These are phyloP conservation scores for Cercophora scortea DNA, from an alignment of 495 filamentous ascomycete genomes.

Conservation along the genomic window DNA sequence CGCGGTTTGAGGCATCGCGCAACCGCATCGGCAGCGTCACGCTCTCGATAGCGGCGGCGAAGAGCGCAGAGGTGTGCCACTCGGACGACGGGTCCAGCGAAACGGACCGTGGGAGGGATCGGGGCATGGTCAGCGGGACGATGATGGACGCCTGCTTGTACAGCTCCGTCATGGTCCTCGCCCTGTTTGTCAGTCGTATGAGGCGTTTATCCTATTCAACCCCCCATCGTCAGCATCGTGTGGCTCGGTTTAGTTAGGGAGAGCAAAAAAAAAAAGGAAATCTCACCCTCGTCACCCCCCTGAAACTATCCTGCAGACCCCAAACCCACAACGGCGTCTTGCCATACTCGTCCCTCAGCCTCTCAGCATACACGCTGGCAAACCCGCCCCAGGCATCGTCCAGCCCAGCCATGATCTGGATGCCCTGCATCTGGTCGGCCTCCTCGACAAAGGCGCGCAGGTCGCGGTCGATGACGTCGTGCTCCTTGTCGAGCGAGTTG, in stretches of 20 bases:
- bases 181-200: slow-evolving; percentile 55
- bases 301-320: slow-evolving; percentile 52
- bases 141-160: slow-evolving; percentile 68
- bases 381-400: slow-evolving; percentile 97
- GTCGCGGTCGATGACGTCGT: slow-evolving; percentile 83
- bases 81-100: slow-evolving; percentile 54
- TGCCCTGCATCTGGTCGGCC: slow-evolving; percentile 81
- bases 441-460: slow-evolving; percentile 82
- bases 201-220: slow-evolving; percentile 12
- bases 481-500: slow-evolving; percentile 67
- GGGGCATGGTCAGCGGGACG: slow-evolving; percentile 64
- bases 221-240: not conserved
- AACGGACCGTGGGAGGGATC: slow-evolving; percentile 52
- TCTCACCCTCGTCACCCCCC: slow-evolving; percentile 50
- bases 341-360: slow-evolving; percentile 80
- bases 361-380: slow-evolving; percentile 67
- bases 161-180: slow-evolving; percentile 57
- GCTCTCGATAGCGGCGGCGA: slow-evolving; percentile 73
- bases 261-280: slow-evolving; percentile 1
- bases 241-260: too few species aligned
- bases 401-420: slow-evolving; percentile 70
- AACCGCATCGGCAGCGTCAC: slow-evolving; percentile 71
- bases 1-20: slow-evolving; percentile 40
- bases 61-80: slow-evolving; percentile 77
- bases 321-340: slow-evolving; percentile 82